Evolutionary conservation across 768 basidiomycete species (phyloP).

Genomic region (Mycena rebaudengoi): DNA sequence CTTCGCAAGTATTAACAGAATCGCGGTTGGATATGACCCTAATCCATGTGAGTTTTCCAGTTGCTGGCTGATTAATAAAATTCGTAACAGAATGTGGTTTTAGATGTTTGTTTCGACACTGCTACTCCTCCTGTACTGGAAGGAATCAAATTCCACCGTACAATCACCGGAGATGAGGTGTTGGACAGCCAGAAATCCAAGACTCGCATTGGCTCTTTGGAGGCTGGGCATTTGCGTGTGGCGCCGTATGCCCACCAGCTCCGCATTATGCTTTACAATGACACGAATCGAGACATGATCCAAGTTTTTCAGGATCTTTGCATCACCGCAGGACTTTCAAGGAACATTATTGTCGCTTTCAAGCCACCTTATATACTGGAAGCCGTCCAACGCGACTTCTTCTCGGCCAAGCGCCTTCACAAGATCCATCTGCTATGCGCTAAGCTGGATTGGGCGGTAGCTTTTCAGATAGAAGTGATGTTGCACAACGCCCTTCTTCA

Average conservation of each 20-base stretch:
- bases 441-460: constrained; percentile 67
- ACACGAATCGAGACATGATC: constrained; percentile 54
- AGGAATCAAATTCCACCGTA: constrained; percentile 63
- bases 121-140: constrained; percentile 72
- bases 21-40: constrained; percentile 70
- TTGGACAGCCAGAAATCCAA: constrained; percentile 57
- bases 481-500: constrained; percentile 70
- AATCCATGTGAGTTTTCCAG: constrained; percentile 63
- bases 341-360: constrained; percentile 42
- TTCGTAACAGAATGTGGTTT: neutral
- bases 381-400: constrained; percentile 59
- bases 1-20: constrained; percentile 56
- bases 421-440: constrained; percentile 53
- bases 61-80: constrained; percentile 1
- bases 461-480: constrained; percentile 81
- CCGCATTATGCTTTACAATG: constrained; percentile 65
- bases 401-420: constrained; percentile 54
- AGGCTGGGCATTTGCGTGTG: constrained; percentile 64
- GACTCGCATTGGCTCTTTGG: constrained; percentile 64
- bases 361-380: constrained; percentile 53
- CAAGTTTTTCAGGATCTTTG: constrained; percentile 64
- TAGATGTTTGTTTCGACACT: constrained; percentile 76
- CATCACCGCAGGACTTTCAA: constrained; percentile 51
- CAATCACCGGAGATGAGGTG: constrained; percentile 50
- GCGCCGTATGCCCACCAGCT: constrained; percentile 79